A percentile compares a stretch with the other conserved stretches of the same genome.
These are phyloP conservation scores for Dianthus caryophyllus DNA, from an alignment of 148 eudicot genomes.

Conservation along the genomic window DNA sequence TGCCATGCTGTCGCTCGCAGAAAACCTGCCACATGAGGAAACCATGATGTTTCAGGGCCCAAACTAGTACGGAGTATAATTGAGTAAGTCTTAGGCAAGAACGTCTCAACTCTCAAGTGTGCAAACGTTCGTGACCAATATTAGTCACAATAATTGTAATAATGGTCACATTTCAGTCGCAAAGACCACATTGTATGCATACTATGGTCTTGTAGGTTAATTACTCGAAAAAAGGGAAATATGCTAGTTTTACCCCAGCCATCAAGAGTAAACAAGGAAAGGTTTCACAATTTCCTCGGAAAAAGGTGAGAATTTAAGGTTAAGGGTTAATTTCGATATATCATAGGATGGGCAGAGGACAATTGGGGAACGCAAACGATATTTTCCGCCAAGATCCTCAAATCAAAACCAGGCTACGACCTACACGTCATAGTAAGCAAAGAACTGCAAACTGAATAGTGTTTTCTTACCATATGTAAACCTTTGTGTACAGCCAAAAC, in stretches of 20 bases:
- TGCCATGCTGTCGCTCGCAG: slow-evolving; percentile 6
- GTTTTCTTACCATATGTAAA: slow-evolving; percentile 26
- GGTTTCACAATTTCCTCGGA: background rate
- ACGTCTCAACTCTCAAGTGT: too few species aligned
- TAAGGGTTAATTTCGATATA: background rate
- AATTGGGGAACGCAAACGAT: too few species aligned
- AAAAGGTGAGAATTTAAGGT: background rate
- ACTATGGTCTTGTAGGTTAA: too few species aligned
- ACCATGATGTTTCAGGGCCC: background rate
- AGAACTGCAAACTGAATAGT: background rate
- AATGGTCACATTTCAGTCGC: too few species aligned
- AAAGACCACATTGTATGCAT: too few species aligned
- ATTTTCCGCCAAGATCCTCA: background rate
- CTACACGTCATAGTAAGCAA: background rate
- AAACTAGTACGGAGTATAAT: too few species aligned
- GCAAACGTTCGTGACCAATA: too few species aligned
- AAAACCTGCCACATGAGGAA: slow-evolving; percentile 22
- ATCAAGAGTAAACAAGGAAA: too few species aligned
- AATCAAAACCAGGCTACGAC: background rate
- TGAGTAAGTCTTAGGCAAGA: too few species aligned
- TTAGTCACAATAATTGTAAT: too few species aligned
- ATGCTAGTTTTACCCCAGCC: too few species aligned
- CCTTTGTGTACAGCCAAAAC: slow-evolving; percentile 32
- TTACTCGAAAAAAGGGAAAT: too few species aligned
- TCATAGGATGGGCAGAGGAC: background rate